Evolutionary conservation across 2,329 filamentous ascomycete species (phyloP).

Genomic region (Anthostomella pinea): DNA sequence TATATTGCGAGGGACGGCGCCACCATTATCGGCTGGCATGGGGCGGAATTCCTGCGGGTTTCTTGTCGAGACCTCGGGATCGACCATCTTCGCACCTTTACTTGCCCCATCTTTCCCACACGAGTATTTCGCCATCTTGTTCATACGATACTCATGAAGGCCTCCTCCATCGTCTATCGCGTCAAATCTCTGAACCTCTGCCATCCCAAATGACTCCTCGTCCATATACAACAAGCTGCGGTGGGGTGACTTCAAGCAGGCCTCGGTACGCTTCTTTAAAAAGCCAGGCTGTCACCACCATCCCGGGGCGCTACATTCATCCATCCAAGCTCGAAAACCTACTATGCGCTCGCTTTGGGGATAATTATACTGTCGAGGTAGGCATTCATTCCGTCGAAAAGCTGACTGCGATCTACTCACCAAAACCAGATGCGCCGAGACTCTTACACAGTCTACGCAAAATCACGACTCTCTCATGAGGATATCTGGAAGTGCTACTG

Average conservation of each 20-base stretch:
- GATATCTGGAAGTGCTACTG: conserved; percentile 9
- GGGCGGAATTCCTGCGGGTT: no score
- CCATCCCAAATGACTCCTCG: neutral
- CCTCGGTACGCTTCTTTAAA: neutral
- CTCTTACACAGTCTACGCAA: conserved; percentile 5
- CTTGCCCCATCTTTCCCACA: no score
- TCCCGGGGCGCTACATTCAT: conserved; percentile 10
- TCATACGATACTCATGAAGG: no score
- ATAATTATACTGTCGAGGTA: conserved; percentile 9
- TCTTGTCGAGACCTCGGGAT: no score
- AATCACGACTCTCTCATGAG: conserved; percentile 2
- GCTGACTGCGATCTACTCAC: neutral
- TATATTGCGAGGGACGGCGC: no score
- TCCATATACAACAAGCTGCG: neutral
- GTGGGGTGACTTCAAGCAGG: neutral
- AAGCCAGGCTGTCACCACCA: conserved; percentile 1
- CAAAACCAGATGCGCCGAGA: conserved; percentile 10
- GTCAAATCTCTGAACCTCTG: no score
- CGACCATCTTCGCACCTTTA: no score
- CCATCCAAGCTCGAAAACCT: conserved; percentile 7
- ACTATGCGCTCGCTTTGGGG: conserved; percentile 8
- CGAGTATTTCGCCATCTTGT: no score
- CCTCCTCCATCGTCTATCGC: no score
- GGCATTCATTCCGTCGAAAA: conserved; percentile 4
- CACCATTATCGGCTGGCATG: no score